Conservation (phyloP, 139 green algal genomes). For the Chlorella sp. region DNA sequence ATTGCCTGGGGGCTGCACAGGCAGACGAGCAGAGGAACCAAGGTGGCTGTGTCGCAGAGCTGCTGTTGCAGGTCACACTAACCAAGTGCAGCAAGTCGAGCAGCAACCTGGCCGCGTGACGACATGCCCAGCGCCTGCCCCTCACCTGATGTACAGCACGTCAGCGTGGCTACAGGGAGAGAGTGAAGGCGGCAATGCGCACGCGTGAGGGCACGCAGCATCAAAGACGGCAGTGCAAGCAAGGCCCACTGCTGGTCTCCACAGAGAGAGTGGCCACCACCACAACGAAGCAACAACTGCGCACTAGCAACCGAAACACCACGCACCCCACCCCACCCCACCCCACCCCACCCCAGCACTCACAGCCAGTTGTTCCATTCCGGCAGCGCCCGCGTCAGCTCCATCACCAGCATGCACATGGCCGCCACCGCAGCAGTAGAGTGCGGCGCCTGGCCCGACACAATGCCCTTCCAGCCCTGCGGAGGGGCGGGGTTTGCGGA, state of each 20-base stretch:
- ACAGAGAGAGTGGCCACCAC: no score
- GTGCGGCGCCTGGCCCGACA: background rate
- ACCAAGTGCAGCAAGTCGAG: background rate
- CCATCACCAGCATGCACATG: conserved; percentile 45
- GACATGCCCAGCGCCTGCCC: background rate
- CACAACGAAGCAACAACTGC: no score
- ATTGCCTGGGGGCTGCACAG: conserved; percentile 46
- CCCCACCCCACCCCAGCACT: background rate
- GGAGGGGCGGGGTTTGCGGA: background rate
- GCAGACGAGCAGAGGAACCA: background rate
- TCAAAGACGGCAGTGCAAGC: no score
- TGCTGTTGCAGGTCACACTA: background rate
- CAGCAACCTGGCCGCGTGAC: background rate
- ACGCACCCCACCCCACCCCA: no score
- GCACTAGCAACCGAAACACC: no score
- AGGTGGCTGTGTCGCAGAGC: background rate
- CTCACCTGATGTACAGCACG: conserved; percentile 48
- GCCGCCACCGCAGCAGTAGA: conserved; percentile 19
- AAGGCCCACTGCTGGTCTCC: no score
- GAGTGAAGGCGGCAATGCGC: no score
- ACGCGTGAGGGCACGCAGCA: no score
- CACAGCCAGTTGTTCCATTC: conserved; percentile 40
- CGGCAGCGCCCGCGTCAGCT: conserved; percentile 36
- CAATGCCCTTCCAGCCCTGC: conserved; percentile 40
- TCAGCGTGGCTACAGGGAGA: conserved; percentile 6